A percentile compares a stretch with the other conserved stretches of the same genome.
These are phyloP conservation scores for Irpex sp. DNA, from an alignment of 1,284 basidiomycete genomes.

Conservation along the genomic window DNA sequence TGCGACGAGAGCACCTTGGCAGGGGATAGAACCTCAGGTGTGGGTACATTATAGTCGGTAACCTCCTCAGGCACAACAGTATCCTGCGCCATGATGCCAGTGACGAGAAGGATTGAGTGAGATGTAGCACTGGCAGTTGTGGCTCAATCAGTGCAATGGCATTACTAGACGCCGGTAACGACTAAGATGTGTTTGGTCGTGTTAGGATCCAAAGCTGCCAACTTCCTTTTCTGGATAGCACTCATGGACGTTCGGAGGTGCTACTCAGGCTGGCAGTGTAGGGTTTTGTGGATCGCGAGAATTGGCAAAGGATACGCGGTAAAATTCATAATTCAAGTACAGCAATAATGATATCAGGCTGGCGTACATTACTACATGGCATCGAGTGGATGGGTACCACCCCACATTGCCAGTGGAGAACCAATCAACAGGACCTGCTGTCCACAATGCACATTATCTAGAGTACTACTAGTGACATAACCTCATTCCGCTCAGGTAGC, in stretches of 20 bases:
- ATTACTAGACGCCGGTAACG: background rate
- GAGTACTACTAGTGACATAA: no score
- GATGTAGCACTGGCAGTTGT: background rate
- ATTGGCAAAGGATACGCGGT: no score
- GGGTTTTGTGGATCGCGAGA: no score
- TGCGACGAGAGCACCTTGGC: conserved; percentile 20
- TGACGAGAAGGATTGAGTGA: conserved; percentile 1
- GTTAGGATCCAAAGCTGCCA: conserved; percentile 23
- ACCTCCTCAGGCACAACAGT: background rate
- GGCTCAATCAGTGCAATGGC: background rate
- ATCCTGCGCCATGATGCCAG: conserved; percentile 2
- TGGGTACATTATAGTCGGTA: background rate
- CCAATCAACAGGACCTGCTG: no score
- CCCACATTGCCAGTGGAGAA: no score
- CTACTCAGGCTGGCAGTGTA: no score
- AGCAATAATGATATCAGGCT: no score
- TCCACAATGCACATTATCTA: no score
- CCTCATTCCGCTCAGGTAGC: no score
- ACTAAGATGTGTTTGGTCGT: conserved; percentile 16
- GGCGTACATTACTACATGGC: no score
- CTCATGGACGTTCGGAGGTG: background rate
- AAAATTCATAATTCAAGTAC: no score
- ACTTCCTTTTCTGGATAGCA: background rate
- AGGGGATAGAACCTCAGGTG: conserved; percentile 21
- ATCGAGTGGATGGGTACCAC: no score